Evolutionary conservation across 192 early-diverging fungal species (phyloP).

Genomic region (Umbelopsis sp.): DNA sequence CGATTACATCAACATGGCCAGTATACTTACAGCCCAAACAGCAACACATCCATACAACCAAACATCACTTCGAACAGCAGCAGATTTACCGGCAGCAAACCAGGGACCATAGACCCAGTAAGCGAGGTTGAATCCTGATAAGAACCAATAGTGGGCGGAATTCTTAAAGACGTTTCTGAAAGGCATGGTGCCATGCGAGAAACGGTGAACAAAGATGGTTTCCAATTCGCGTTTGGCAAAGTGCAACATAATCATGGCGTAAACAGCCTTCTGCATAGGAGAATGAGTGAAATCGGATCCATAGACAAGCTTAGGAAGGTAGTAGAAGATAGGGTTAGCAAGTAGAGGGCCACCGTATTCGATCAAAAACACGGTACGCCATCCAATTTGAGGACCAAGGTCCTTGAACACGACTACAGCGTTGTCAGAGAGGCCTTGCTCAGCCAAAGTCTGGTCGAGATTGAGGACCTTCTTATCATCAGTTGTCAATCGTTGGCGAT

Average conservation of each 20-base stretch:
- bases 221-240: constrained; percentile 94
- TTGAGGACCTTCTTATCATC: constrained; percentile 62
- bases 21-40: constrained; percentile 58
- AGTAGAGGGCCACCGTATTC: constrained; percentile 92
- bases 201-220: constrained; percentile 91
- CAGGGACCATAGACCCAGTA: constrained; percentile 88
- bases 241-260: constrained; percentile 74
- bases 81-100: constrained; percentile 53
- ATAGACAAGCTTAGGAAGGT: constrained; percentile 70
- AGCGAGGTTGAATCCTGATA: constrained; percentile 83
- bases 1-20: constrained; percentile 26
- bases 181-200: constrained; percentile 96
- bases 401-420: constrained; percentile 71
- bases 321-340: constrained; percentile 86
- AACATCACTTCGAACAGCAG: constrained; percentile 46
- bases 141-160: constrained; percentile 89
- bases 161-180: constrained; percentile 93
- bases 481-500: constrained; percentile 84
- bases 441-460: constrained; percentile 51
- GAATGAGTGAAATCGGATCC: constrained; percentile 67
- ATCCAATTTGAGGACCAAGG: constrained; percentile 88
- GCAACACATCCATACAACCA: constrained; percentile 45
- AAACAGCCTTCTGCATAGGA: constrained; percentile 70
- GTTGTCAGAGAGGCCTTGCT: constrained; percentile 65
- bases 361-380: constrained; percentile 91